Conservation (phyloP, 2,329 filamentous ascomycete species). For the Emericellopsis atlantica region DNA sequence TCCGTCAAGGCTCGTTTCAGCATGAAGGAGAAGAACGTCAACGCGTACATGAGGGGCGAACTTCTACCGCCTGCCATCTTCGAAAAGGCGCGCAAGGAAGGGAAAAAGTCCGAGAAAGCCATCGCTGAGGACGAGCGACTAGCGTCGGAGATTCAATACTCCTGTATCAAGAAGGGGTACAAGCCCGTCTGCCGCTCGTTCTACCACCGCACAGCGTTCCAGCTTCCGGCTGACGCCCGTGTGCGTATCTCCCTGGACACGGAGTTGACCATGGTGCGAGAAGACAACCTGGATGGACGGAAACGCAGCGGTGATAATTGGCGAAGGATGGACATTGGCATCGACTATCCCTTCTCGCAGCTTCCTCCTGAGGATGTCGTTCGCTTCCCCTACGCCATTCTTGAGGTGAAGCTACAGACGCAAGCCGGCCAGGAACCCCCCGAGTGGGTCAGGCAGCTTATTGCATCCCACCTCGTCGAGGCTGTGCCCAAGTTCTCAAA, state of each 20-base stretch:
- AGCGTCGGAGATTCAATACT: conserved; percentile 87
- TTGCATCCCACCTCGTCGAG: conserved; percentile 87
- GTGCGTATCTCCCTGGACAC: conserved; percentile 96
- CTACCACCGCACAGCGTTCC: conserved; percentile 96
- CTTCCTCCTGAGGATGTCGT: conserved; percentile 75
- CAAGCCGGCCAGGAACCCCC: conserved; percentile 90
- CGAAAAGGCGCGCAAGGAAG: conserved; percentile 89
- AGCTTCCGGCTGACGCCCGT: conserved; percentile 88
- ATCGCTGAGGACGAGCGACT: conserved; percentile 86
- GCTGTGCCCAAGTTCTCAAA: conserved; percentile 99
- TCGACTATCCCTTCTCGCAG: conserved; percentile 89
- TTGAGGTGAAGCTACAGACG: conserved; percentile 96
- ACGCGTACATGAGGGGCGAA: conserved; percentile 74
- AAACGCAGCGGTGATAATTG: conserved; percentile 75
- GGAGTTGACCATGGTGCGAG: conserved; percentile 85
- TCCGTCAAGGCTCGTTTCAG: conserved; percentile 95
- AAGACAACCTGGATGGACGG: conserved; percentile 83
- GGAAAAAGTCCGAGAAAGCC: conserved; percentile 84
- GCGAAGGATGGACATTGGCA: conserved; percentile 93
- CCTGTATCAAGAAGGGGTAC: conserved; percentile 75
- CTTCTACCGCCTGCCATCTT: conserved; percentile 82
- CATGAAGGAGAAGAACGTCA: conserved; percentile 95
- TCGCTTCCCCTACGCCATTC: conserved; percentile 87
- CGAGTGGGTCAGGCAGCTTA: conserved; percentile 91
- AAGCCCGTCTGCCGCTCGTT: conserved; percentile 88